Percentiles rank a stretch among this genome's conserved stretches.
Conservation (phyloP, 208 protist genomes). For the Porcisia deanei region DNA sequence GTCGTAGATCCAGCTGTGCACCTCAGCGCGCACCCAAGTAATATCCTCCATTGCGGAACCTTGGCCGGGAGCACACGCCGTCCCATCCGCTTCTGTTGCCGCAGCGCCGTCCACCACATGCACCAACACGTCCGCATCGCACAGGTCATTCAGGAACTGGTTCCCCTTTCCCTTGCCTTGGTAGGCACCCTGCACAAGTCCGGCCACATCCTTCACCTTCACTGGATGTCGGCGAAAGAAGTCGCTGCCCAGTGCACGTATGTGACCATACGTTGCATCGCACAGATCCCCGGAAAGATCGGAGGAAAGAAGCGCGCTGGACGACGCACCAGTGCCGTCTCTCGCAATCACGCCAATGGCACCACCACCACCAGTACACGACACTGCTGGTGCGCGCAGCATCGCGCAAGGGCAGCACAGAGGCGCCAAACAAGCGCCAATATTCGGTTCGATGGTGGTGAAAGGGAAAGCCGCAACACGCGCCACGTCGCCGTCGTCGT, state of each 20-base stretch:
- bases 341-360: not conserved
- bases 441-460: slow-evolving; percentile 95
- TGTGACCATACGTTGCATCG: slow-evolving; percentile 70
- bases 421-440: slow-evolving; percentile 57
- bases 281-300: slow-evolving; percentile 29
- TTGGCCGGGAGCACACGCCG: slow-evolving; percentile 53
- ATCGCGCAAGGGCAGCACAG: slow-evolving; percentile 73
- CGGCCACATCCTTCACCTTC: slow-evolving; percentile 92
- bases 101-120: slow-evolving; percentile 94
- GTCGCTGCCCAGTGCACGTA: slow-evolving; percentile 32
- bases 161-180: slow-evolving; percentile 92
- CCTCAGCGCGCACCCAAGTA: slow-evolving; percentile 89
- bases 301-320: slow-evolving; percentile 5
- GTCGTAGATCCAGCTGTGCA: slow-evolving; percentile 95
- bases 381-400: slow-evolving; percentile 6
- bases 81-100: slow-evolving; percentile 89
- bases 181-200: slow-evolving; percentile 95
- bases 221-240: slow-evolving; percentile 79
- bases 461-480: slow-evolving; percentile 93
- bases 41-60: slow-evolving; percentile 87
- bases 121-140: slow-evolving; percentile 92
- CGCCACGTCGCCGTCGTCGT: slow-evolving; percentile 76
- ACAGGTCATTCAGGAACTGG: slow-evolving; percentile 95
- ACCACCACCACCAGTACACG: slow-evolving; percentile 1
- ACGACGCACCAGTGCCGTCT: not conserved